Base-by-base conservation (phyloP, 345 rosid genomes). In the Populus simonii region DNA sequence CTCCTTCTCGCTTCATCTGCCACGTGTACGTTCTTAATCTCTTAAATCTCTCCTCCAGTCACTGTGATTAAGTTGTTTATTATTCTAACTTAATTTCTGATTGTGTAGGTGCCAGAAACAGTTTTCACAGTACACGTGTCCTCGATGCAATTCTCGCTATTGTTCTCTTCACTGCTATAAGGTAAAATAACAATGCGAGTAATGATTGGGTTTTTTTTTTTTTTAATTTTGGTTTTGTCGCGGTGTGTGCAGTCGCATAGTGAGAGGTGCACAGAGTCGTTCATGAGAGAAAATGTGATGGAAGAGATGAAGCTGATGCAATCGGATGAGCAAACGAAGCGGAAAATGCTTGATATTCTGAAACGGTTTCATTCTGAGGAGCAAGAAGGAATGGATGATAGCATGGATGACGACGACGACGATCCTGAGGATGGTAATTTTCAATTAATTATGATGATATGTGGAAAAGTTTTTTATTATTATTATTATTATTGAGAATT, bases 81-180 rank as follows among this genome's bases (percentile, higher is more conserved):
- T 55, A 29, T 11, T 9, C 66, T 81, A 45, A 35, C 35, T 55
- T 62, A 15, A 35, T 17, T 23, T 68, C 41, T 55, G 71, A 16
- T 15, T 33, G n/a, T 41, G 38, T 80, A 89, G 94, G 62, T 92
- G 98, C 77, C 92, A 91, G 78, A 96, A 92, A 83, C 97, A 96
- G 74, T 96, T 93, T 80, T 89, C 99, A 8, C 94, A 90, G 72
- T 96, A 96, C 33, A 92, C 98, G 76, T 92, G 99, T 74, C 98
- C 98, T 47, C 89, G 99, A 76, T 96, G 98, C 89, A 93, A 92
- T 83, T 87, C 90, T 36, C 92, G 97, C 0, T 93, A 96, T 79
- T 93, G 97, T 68, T 92, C 98, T 8, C 94, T 90, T 51, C 86
- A 79, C 35, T 93, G 98, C 82, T 93, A 92, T 82, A 83, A 83